A percentile compares a stretch with the other conserved stretches of the same genome.
Evolutionary conservation across 2,329 filamentous ascomycete genomes (phyloP).

Genomic region (Daldinia sp.): DNA sequence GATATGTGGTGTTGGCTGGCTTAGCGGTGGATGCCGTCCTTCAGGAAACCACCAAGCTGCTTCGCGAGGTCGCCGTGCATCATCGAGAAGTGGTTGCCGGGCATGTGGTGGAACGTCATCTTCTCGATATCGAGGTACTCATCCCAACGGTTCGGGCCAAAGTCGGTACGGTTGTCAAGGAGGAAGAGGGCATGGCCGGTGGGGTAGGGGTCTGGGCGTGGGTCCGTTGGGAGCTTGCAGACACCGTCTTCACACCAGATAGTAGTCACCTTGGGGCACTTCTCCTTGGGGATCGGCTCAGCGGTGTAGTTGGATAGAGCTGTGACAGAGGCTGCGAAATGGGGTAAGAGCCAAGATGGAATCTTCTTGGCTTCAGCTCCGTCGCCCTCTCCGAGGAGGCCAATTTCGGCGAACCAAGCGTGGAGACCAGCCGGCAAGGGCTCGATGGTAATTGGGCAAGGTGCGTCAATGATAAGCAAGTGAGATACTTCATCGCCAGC

Average conservation of each 20-base stretch:
- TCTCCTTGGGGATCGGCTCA: slow-evolving; percentile 69
- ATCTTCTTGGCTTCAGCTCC: slow-evolving; percentile 65
- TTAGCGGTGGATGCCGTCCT: slow-evolving; percentile 49
- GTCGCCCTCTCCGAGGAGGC: slow-evolving; percentile 74
- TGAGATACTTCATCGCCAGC: slow-evolving; percentile 69
- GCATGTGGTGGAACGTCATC: slow-evolving; percentile 75
- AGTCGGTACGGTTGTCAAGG: slow-evolving; percentile 79
- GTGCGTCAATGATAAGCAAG: slow-evolving; percentile 74
- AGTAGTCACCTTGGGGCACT: slow-evolving; percentile 70
- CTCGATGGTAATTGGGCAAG: slow-evolving; percentile 75
- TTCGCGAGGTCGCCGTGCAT: slow-evolving; percentile 69
- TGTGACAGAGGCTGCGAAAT: slow-evolving; percentile 76
- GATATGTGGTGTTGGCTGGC: neutral
- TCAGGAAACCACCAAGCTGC: slow-evolving; percentile 50
- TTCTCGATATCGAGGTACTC: slow-evolving; percentile 71
- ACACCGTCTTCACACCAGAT: slow-evolving; percentile 82
- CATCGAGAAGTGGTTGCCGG: slow-evolving; percentile 81
- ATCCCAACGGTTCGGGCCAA: slow-evolving; percentile 77
- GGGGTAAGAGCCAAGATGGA: slow-evolving; percentile 78
- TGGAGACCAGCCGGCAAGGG: slow-evolving; percentile 75
- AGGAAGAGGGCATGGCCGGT: slow-evolving; percentile 75
- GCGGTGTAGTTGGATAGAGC: slow-evolving; percentile 78
- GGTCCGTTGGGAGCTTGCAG: slow-evolving; percentile 74
- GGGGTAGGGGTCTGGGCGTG: slow-evolving; percentile 71
- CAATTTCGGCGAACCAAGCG: slow-evolving; percentile 78